These are phyloP conservation scores for Claviceps sp. DNA, from an alignment of 2,329 filamentous ascomycete genomes.

Conservation along the genomic window DNA sequence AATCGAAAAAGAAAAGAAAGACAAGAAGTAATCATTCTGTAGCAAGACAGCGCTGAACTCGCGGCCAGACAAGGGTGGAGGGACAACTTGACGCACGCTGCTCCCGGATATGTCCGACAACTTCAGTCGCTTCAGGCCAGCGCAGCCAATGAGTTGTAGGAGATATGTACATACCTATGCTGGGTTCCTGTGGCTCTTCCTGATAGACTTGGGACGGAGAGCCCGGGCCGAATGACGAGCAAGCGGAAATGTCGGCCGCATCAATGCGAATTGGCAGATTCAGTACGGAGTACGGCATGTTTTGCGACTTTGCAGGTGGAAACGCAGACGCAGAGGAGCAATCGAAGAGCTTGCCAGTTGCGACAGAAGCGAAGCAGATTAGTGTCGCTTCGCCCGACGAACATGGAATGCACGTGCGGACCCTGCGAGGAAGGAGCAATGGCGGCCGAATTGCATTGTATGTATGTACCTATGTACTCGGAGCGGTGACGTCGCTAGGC, in stretches of 20 bases:
- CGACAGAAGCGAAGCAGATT: neutral
- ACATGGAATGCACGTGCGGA: no score
- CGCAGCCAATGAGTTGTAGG: neutral
- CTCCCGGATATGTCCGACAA: neutral
- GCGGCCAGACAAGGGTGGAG: neutral
- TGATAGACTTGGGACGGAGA: neutral
- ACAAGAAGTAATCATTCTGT: neutral
- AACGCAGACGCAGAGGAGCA: neutral
- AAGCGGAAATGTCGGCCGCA: neutral
- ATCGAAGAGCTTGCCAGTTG: neutral
- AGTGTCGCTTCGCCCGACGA: no score
- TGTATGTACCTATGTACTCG: no score
- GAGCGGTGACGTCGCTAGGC: no score
- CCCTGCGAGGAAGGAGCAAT: no score
- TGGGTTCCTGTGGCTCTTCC: neutral
- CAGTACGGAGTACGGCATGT: neutral
- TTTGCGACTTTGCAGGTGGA: neutral
- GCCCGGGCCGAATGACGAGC: neutral
- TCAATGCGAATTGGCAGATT: neutral
- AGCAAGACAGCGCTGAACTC: neutral
- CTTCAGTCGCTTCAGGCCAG: neutral
- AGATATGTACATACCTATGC: no score
- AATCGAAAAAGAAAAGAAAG: neutral
- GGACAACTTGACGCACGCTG: neutral
- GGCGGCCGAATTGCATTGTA: no score